Evolutionary conservation across 306 rosid species (phyloP).

Genomic region (Dicorynia guianensis): DNA sequence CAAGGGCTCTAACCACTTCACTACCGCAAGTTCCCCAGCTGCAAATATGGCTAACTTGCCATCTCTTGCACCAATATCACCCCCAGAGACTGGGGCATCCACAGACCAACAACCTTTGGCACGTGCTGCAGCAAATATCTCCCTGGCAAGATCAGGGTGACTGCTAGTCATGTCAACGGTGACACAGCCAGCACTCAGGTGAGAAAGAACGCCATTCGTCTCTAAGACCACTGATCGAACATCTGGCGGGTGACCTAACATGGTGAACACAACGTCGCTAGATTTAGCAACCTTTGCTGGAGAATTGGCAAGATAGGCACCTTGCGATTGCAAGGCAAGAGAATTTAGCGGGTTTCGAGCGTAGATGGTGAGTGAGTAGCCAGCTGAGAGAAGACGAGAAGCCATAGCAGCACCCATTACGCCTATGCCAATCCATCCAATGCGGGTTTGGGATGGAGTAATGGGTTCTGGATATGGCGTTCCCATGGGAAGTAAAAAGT

Average conservation of each 20-base stretch:
- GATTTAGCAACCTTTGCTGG: conserved; percentile 55
- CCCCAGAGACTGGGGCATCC: conserved; percentile 89
- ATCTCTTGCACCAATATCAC: conserved; percentile 84
- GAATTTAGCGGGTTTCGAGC: conserved; percentile 79
- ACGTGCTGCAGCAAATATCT: conserved; percentile 56
- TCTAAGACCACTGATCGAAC: conserved; percentile 60
- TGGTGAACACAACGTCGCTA: conserved; percentile 70
- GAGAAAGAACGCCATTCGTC: conserved; percentile 48
- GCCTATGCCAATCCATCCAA: conserved; percentile 86
- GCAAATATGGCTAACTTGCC: conserved; percentile 78
- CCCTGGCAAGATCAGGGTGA: conserved; percentile 73
- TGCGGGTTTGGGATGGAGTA: conserved; percentile 53
- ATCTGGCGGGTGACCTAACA: conserved; percentile 81
- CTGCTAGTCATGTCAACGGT: conserved; percentile 78
- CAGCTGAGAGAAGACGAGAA: conserved; percentile 75
- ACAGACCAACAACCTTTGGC: conserved; percentile 63
- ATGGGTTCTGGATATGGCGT: conserved; percentile 69
- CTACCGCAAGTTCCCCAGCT: conserved; percentile 63
- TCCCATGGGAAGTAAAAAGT: conserved; percentile 33
- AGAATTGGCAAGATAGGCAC: conserved; percentile 57
- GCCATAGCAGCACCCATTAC: conserved; percentile 92
- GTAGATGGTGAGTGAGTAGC: conserved; percentile 73
- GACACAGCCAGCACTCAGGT: conserved; percentile 58
- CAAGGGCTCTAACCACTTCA: conserved; percentile 67
- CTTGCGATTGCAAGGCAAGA: conserved; percentile 58